Evolutionary conservation across 2,329 filamentous ascomycete genomes (phyloP), one percentile per base, ranked within the genome.

Genomic region (Dryadomyces quercivorus): DNA sequence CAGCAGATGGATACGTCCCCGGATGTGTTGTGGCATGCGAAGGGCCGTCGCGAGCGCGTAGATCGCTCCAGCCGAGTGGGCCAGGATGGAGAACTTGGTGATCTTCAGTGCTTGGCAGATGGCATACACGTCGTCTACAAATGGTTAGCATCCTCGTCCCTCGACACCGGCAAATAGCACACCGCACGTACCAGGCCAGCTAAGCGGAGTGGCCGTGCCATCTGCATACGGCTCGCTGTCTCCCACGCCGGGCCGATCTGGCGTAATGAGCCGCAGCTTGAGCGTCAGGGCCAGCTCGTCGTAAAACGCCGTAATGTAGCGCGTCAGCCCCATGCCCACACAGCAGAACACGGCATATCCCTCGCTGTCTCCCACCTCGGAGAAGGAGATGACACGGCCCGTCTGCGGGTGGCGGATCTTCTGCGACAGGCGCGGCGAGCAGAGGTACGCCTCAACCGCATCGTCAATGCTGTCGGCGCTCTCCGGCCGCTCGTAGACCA

Each of bases 291-390:
- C 93, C 53, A 98, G 75, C 67, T 98, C 93, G 66, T 98, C 93
- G 65, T 97, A 98, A 66, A 98, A 98, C 0, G 91, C 90, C 57
- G 89, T 96, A 57, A 98, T 87, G 66, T 93, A 98, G 68, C 93
- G 81, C 12, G 93, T 98, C 63, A 98, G 70, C 0, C 93, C 93
- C 93, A 98, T 98, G 20, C 93, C 93, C 2, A 98, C 90, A 63
- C 93, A 98, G 66, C 93, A 94, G 61, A 98, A 91, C 2, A 98
- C 88, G 2, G 90, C 92, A 60, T 86, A 92, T 1, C 93, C 93
- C 46, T 92, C 82, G 0, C 91, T 84, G 66, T 97, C 91, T 15
- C 93, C 93, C 2, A 98, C 93, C 67, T 98, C 93, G 0, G 92
- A 97, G 64, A 96, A 98, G 0, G 90, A 94, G 60, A 98, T 96